phyloP scores from a whole-genome alignment of 2,329 filamentous ascomycete species.

The Talaromyces funiculosus region DNA sequence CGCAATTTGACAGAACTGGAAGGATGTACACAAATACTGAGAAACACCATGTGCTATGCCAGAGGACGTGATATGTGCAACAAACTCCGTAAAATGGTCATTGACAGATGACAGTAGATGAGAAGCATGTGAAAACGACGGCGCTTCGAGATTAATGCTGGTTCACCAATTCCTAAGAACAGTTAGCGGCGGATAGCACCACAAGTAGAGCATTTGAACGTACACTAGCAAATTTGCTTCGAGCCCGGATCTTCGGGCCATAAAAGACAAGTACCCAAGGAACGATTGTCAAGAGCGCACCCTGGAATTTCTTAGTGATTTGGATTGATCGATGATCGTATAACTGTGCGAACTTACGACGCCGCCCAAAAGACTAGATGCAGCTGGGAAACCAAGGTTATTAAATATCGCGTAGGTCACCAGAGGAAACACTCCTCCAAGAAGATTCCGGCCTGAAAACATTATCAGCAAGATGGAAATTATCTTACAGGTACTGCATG shows the following conservation, averaged over 20 bases:
- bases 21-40: not conserved
- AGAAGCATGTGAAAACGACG: not conserved
- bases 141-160: constrained; percentile 1
- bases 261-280: constrained; percentile 81
- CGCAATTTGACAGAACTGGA: constrained; percentile 23
- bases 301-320: constrained; percentile 22
- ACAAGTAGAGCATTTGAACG: constrained; percentile 19
- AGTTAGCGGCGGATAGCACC: not conserved
- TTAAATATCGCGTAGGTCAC: constrained; percentile 68
- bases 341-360: constrained; percentile 48
- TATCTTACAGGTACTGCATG: not conserved
- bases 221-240: constrained; percentile 69
- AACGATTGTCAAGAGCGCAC: constrained; percentile 63
- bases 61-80: not conserved
- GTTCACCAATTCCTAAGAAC: constrained; percentile 16
- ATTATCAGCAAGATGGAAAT: not conserved
- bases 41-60: not conserved
- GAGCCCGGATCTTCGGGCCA: constrained; percentile 66
- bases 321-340: not conserved
- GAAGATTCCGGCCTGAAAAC: constrained; percentile 59
- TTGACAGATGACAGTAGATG: not conserved
- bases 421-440: constrained; percentile 75
- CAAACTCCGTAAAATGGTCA: not conserved
- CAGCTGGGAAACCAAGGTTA: constrained; percentile 63
- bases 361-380: constrained; percentile 69